phyloP scores from a whole-genome alignment of 2,329 filamentous ascomycete species.

The Xylariaceae sp. region DNA sequence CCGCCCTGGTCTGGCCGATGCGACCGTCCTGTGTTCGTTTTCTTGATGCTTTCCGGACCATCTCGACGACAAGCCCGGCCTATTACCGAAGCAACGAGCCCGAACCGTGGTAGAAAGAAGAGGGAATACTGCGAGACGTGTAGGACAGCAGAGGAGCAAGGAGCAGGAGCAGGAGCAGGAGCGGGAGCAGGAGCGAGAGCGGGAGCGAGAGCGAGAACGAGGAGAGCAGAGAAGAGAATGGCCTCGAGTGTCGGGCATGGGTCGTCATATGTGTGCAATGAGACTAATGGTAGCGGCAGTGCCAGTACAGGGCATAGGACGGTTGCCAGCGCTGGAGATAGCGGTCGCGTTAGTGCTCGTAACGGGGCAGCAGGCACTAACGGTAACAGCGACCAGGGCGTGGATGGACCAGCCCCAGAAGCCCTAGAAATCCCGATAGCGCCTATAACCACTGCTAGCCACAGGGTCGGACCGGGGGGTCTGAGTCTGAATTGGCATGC shows the following conservation, averaged over 20 bases:
- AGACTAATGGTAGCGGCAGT: not conserved
- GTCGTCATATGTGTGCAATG: not conserved
- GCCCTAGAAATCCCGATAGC: not conserved
- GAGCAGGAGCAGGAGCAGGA: not conserved
- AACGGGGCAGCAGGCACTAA: not conserved
- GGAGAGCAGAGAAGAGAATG: slow-evolving; percentile 12
- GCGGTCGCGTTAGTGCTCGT: slow-evolving; percentile 7
- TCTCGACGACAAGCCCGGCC: not conserved
- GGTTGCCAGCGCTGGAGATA: slow-evolving; percentile 6
- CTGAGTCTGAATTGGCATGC: not conserved
- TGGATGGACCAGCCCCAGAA: slow-evolving; percentile 1
- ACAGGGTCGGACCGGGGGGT: not conserved
- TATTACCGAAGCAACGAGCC: not conserved
- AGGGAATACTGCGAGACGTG: slow-evolving; percentile 2
- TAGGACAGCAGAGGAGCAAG: slow-evolving; percentile 4
- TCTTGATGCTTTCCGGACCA: not conserved
- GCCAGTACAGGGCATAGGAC: not conserved
- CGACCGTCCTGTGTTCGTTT: slow-evolving; percentile 5
- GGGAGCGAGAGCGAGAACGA: slow-evolving; percentile 1
- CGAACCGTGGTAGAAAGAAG: slow-evolving; percentile 6
- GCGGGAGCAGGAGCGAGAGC: slow-evolving; percentile 9
- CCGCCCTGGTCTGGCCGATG: slow-evolving; percentile 4
- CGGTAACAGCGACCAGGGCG: slow-evolving; percentile 2
- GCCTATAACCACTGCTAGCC: not conserved
- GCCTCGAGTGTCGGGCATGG: slow-evolving; percentile 14